Conservation (phyloP, 306 rosid genomes). For the Malus sylvestris region DNA sequence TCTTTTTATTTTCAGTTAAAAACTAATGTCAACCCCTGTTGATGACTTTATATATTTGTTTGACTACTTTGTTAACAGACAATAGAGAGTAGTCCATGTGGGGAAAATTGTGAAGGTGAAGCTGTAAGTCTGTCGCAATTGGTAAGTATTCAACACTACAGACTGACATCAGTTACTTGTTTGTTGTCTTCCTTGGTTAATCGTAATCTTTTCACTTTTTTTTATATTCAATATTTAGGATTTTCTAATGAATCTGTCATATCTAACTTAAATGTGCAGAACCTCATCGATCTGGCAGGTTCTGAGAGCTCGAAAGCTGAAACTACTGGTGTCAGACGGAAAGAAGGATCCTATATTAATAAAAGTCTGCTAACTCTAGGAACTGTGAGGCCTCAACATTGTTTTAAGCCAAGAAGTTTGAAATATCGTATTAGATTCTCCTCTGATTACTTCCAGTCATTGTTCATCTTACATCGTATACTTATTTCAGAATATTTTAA, state of each 20-base stretch:
- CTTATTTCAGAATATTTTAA: constrained; percentile 14
- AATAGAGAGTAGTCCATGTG: constrained; percentile 86
- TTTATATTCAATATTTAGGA: constrained; percentile 6
- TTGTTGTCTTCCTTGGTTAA: constrained; percentile 21
- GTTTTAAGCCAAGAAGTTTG: constrained; percentile 14
- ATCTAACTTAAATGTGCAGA: constrained; percentile 73
- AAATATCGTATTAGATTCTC: background rate
- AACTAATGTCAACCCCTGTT: background rate
- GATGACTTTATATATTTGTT: constrained; percentile 1
- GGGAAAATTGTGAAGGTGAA: constrained; percentile 85
- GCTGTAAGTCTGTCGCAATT: constrained; percentile 88
- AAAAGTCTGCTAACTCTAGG: constrained; percentile 97
- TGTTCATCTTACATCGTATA: background rate
- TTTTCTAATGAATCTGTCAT: constrained; percentile 29
- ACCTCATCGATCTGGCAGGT: constrained; percentile 99
- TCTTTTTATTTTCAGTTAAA: background rate
- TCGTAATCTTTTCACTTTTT: background rate
- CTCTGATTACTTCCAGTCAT: background rate
- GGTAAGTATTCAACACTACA: constrained; percentile 44
- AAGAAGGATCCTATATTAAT: constrained; percentile 97
- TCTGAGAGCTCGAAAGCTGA: constrained; percentile 99
- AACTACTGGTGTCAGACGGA: constrained; percentile 94
- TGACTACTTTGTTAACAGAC: constrained; percentile 52
- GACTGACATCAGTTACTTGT: constrained; percentile 5
- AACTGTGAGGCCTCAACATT: constrained; percentile 78